A percentile compares a stretch with the other conserved stretches of the same genome.
phyloP scores from a whole-genome alignment of 140 eudicot genomes.

The Cichorium intybus region DNA sequence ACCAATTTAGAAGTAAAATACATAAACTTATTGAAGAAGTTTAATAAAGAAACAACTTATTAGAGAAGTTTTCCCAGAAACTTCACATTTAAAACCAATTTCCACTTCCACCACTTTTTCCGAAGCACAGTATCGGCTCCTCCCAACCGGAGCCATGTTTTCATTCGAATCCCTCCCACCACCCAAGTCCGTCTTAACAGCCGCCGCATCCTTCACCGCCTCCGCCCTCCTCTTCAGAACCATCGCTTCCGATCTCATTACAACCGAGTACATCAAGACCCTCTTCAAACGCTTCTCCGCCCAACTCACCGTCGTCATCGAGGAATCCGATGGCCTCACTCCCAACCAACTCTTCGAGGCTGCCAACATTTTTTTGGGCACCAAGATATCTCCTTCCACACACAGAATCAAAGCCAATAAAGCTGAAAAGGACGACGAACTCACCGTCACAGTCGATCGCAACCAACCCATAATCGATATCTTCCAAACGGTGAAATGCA shows the following conservation, averaged over 20 bases:
- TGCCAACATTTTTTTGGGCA: constrained; percentile 30
- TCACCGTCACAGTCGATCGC: constrained; percentile 24
- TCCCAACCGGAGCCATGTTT: constrained; percentile 19
- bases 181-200: constrained; percentile 28
- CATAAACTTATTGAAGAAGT: too few relatives aligned
- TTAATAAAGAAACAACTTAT: too few relatives aligned
- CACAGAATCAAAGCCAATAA: constrained; percentile 31
- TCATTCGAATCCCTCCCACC: constrained; percentile 34
- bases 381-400: constrained; percentile 34
- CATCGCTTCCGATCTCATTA: constrained; percentile 34
- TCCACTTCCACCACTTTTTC: not conserved
- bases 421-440: constrained; percentile 24
- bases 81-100: not conserved
- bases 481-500: constrained; percentile 24
- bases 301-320: constrained; percentile 45
- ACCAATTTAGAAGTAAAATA: too few relatives aligned
- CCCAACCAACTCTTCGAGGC: constrained; percentile 46
- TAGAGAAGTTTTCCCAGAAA: not conserved
- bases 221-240: constrained; percentile 39
- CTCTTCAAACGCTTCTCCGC: constrained; percentile 31
- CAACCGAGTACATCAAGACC: constrained; percentile 20
- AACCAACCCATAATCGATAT: constrained; percentile 30
- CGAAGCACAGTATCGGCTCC: not conserved
- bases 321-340: constrained; percentile 45
- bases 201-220: constrained; percentile 41